phyloP scores from a whole-genome alignment of 2,329 filamentous ascomycete genomes.

The Dactylellina cionopaga region DNA sequence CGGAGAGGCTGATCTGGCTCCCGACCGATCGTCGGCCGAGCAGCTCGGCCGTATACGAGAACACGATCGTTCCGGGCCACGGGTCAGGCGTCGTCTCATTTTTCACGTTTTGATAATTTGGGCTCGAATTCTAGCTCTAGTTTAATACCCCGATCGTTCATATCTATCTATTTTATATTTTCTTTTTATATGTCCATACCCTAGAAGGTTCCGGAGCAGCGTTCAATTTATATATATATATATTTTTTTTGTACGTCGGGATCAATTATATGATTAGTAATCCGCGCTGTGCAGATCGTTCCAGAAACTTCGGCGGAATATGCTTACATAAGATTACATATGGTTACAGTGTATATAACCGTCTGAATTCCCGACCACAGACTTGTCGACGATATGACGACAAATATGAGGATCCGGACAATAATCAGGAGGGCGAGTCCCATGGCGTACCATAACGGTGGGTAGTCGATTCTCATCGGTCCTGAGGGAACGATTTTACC shows the following conservation, averaged over 20 bases:
- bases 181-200: background rate
- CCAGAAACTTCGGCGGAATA: no score
- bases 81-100: background rate
- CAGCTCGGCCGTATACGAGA: background rate
- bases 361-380: no score
- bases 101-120: constrained; percentile 6
- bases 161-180: constrained; percentile 5
- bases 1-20: background rate
- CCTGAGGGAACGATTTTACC: no score
- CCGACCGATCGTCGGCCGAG: background rate
- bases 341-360: no score
- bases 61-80: background rate
- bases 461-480: no score
- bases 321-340: no score
- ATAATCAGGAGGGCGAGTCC: no score
- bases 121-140: background rate
- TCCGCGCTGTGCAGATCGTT: no score
- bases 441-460: no score
- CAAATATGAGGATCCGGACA: no score
- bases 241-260: background rate
- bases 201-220: constrained; percentile 8
- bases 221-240: constrained; percentile 8
- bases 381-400: no score
- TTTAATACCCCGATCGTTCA: no score
- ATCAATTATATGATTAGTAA: constrained; percentile 2